Conservation (phyloP, 495 filamentous ascomycete species). For the Neurospora sp. region DNA sequence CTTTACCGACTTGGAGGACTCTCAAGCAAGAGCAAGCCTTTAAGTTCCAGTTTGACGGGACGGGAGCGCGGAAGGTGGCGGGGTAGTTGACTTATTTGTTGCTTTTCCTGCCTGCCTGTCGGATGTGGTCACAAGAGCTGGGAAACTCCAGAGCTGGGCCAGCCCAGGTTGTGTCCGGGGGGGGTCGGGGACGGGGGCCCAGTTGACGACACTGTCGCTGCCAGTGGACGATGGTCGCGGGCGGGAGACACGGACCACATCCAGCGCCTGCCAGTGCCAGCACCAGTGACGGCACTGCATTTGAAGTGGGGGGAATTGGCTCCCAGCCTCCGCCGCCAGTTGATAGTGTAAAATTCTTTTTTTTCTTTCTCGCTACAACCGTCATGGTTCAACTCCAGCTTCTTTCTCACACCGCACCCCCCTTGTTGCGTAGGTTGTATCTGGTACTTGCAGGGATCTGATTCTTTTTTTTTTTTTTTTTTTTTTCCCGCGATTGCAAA, state of each 20-base stretch:
- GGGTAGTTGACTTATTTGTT: constrained; percentile 13
- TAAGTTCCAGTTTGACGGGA: neutral
- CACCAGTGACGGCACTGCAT: neutral
- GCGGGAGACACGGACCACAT: neutral
- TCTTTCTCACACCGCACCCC: neutral
- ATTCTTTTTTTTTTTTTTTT: neutral
- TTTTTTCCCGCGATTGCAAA: neutral
- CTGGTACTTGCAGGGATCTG: neutral
- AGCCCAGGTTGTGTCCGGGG: neutral
- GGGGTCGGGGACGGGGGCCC: neutral
- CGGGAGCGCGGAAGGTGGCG: constrained; percentile 5
- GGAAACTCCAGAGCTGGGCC: neutral
- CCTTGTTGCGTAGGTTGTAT: neutral
- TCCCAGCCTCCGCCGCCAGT: constrained; percentile 2
- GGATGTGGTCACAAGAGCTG: neutral
- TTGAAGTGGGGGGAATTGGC: neutral
- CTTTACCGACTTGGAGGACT: neutral
- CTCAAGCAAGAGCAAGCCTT: neutral
- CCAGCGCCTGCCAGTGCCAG: neutral
- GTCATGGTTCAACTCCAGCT: neutral
- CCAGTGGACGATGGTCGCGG: neutral
- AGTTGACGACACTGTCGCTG: neutral
- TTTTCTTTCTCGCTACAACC: neutral
- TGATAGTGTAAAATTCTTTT: neutral
- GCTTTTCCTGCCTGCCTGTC: constrained; percentile 1